Evolutionary conservation across 1,284 basidiomycete genomes (phyloP).

Genomic region (Cerrena zonata): DNA sequence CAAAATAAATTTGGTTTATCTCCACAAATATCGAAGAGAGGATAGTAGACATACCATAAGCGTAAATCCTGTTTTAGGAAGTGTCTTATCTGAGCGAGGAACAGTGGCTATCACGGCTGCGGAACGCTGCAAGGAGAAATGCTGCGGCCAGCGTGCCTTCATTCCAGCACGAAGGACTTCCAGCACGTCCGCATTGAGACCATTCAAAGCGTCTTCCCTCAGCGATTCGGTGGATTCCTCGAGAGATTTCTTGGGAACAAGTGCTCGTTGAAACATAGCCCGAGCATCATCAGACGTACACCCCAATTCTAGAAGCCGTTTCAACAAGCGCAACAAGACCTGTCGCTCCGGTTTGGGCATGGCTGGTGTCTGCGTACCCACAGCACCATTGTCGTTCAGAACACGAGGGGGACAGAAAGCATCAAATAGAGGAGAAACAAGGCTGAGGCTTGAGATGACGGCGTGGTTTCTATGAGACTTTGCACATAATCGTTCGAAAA

Average conservation of each 20-base stretch:
- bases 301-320: constrained; percentile 65
- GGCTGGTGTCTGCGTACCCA: background rate
- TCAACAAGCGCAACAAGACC: constrained; percentile 54
- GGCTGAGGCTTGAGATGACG: constrained; percentile 51
- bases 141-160: constrained; percentile 68
- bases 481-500: constrained; percentile 56
- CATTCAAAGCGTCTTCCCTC: constrained; percentile 18
- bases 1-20: constrained; percentile 1
- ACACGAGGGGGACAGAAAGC: constrained; percentile 26
- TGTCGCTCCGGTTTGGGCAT: constrained; percentile 43
- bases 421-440: constrained; percentile 50
- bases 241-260: constrained; percentile 26
- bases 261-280: constrained; percentile 52
- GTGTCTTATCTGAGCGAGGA: constrained; percentile 31
- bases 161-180: constrained; percentile 64
- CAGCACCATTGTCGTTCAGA: constrained; percentile 15
- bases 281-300: constrained; percentile 55
- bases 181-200: constrained; percentile 59
- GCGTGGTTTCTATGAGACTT: constrained; percentile 64
- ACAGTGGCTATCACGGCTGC: constrained; percentile 45
- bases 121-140: constrained; percentile 58
- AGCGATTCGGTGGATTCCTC: background rate
- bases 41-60: constrained; percentile 63
- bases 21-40: background rate
- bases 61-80: constrained; percentile 59